These are phyloP conservation scores for Agaricus subrufescens DNA, from an alignment of 768 basidiomycete species.

Conservation along the genomic window DNA sequence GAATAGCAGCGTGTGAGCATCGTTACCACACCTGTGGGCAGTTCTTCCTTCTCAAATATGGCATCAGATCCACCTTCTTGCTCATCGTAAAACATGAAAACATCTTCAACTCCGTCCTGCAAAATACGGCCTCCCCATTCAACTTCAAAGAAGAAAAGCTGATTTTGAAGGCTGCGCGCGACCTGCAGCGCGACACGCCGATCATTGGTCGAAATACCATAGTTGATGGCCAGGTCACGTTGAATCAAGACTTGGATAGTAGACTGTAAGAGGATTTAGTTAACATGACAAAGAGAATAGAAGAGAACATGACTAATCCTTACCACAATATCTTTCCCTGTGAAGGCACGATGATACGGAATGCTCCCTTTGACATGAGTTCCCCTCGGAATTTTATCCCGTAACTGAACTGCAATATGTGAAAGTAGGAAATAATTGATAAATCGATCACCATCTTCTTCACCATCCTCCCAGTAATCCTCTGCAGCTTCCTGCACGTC, in stretches of 20 bases:
- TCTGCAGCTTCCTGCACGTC: conserved; percentile 35
- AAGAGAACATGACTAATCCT: conserved; percentile 23
- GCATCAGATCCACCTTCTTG: conserved; percentile 59
- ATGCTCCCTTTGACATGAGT: conserved; percentile 94
- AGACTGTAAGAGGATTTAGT: conserved; percentile 42
- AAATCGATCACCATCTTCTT: conserved; percentile 56
- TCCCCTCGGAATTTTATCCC: conserved; percentile 84
- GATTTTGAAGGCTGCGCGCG: conserved; percentile 85
- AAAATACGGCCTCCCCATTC: conserved; percentile 86
- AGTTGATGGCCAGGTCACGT: conserved; percentile 72
- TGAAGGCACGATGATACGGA: conserved; percentile 87
- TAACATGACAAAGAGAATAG: conserved; percentile 11
- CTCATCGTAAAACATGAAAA: conserved; percentile 91
- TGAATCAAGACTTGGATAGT: conserved; percentile 87
- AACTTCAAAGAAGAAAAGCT: conserved; percentile 95
- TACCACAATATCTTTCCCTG: conserved; percentile 91
- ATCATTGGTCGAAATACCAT: conserved; percentile 71
- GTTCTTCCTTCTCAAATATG: conserved; percentile 55
- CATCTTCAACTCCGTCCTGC: conserved; percentile 87
- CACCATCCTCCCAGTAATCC: conserved; percentile 57
- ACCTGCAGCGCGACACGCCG: conserved; percentile 82
- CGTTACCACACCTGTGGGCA: conserved; percentile 89
- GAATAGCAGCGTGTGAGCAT: conserved; percentile 89
- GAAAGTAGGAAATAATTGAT: conserved; percentile 85
- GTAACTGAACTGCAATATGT: conserved; percentile 82